Percentiles rank a stretch among this genome's conserved stretches.
phyloP scores from a whole-genome alignment of 805 yeast genomes.

The Helenozyma baotianmanensis region DNA sequence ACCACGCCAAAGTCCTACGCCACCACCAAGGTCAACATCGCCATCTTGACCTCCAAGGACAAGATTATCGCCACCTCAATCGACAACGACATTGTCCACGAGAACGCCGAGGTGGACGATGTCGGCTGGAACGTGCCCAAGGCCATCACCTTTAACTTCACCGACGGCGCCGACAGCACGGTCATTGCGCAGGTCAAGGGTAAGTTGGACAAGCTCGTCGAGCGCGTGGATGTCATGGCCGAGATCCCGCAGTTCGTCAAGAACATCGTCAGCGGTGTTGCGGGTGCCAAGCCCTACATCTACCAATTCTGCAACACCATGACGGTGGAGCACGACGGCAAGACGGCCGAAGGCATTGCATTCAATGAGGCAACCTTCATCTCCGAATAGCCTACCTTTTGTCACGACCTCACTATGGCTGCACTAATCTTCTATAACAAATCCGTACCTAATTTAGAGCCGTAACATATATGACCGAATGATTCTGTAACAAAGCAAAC shows the following conservation, averaged over 20 bases:
- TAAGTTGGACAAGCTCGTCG: slow-evolving; percentile 57
- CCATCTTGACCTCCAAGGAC: slow-evolving; percentile 62
- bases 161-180: slow-evolving; percentile 36
- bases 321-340: slow-evolving; percentile 40
- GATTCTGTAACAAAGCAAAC: too few relatives aligned
- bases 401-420: not conserved
- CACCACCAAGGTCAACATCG: slow-evolving; percentile 72
- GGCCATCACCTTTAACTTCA: slow-evolving; percentile 51
- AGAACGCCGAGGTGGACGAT: slow-evolving; percentile 50
- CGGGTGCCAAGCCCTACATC: slow-evolving; percentile 95
- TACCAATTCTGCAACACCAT: slow-evolving; percentile 80
- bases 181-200: slow-evolving; percentile 56
- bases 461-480: too few relatives aligned
- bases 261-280: slow-evolving; percentile 87
- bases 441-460: too few relatives aligned
- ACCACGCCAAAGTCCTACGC: slow-evolving; percentile 91
- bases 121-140: slow-evolving; percentile 92
- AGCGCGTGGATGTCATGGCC: slow-evolving; percentile 95
- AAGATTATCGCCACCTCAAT: slow-evolving; percentile 61
- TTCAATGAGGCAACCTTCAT: slow-evolving; percentile 84
- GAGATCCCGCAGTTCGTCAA: slow-evolving; percentile 94
- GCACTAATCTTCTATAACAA: too few relatives aligned
- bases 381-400: slow-evolving; percentile 39
- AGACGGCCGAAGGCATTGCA: slow-evolving; percentile 57
- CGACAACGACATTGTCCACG: slow-evolving; percentile 60